phyloP scores from a whole-genome alignment of 2,329 filamentous ascomycete species.

The Sclerotinia trifoliorum region DNA sequence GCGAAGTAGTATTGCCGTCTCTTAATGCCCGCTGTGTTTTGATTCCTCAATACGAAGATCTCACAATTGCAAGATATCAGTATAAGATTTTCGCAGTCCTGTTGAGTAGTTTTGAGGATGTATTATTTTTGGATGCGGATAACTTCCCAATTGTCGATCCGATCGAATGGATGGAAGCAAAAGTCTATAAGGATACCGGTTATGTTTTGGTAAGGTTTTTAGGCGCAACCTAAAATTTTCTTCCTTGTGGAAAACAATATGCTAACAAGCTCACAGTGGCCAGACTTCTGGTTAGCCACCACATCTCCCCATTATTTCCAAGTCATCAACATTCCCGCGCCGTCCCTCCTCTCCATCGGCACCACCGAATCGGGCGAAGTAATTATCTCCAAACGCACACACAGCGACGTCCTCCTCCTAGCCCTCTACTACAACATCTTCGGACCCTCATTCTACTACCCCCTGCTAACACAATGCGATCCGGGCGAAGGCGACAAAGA shows the following conservation, averaged over 20 bases:
- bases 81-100: conserved; percentile 50
- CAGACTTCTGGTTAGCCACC: conserved; percentile 47
- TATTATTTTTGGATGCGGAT: conserved; percentile 50
- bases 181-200: conserved; percentile 45
- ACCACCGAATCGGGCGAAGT: conserved; percentile 48
- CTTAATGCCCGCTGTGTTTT: conserved; percentile 44
- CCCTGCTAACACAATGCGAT: conserved; percentile 45
- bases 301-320: conserved; percentile 43
- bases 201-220: conserved; percentile 39
- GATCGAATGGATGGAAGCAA: conserved; percentile 43
- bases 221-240: not conserved
- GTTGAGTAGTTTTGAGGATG: conserved; percentile 49
- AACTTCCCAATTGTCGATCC: conserved; percentile 46
- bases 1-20: conserved; percentile 42
- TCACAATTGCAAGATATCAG: conserved; percentile 46
- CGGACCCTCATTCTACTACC: conserved; percentile 48
- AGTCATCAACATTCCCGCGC: conserved; percentile 35
- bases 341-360: conserved; percentile 34
- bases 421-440: conserved; percentile 51
- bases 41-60: conserved; percentile 43
- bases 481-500: conserved; percentile 51
- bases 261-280: conserved; percentile 40
- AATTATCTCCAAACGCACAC: conserved; percentile 45
- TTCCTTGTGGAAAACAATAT: not conserved
- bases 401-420: conserved; percentile 46